Conservation (phyloP, 2,329 filamentous ascomycete species). For the Nemania serpens region DNA sequence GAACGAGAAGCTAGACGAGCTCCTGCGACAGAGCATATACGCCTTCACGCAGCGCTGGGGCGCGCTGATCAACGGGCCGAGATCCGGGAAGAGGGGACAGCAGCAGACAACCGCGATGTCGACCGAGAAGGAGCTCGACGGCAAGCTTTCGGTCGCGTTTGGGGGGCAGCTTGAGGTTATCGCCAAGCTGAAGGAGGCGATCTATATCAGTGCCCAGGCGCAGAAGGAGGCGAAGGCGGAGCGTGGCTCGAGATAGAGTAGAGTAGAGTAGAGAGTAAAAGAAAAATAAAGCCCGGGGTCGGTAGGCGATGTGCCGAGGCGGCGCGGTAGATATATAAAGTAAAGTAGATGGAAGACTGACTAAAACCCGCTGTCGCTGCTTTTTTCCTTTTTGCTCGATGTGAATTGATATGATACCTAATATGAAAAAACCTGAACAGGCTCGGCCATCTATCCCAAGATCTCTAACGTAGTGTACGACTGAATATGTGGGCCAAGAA, state of each 20-base stretch:
- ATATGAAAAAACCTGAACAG: too few relatives aligned
- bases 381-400: too few relatives aligned
- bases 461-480: too few relatives aligned
- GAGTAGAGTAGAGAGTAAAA: too few relatives aligned
- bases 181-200: slow-evolving; percentile 64
- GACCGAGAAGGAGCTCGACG: slow-evolving; percentile 61
- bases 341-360: too few relatives aligned
- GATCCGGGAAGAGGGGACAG: slow-evolving; percentile 52
- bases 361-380: too few relatives aligned
- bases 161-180: slow-evolving; percentile 63
- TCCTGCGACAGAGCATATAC: slow-evolving; percentile 65
- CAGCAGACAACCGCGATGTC: slow-evolving; percentile 50
- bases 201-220: slow-evolving; percentile 60
- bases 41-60: slow-evolving; percentile 67
- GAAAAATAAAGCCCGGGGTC: too few relatives aligned
- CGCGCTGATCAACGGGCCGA: slow-evolving; percentile 54
- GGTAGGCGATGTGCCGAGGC: too few relatives aligned
- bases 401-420: too few relatives aligned
- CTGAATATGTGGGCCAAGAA: slow-evolving; percentile 4
- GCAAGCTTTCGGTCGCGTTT: slow-evolving; percentile 61
- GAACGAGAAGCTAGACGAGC: slow-evolving; percentile 66
- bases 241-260: slow-evolving; percentile 32
- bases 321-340: too few relatives aligned
- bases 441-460: too few relatives aligned
- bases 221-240: slow-evolving; percentile 50